Base-by-base conservation (phyloP, 78 protist genomes). In the Dictyostelium intermedium region DNA sequence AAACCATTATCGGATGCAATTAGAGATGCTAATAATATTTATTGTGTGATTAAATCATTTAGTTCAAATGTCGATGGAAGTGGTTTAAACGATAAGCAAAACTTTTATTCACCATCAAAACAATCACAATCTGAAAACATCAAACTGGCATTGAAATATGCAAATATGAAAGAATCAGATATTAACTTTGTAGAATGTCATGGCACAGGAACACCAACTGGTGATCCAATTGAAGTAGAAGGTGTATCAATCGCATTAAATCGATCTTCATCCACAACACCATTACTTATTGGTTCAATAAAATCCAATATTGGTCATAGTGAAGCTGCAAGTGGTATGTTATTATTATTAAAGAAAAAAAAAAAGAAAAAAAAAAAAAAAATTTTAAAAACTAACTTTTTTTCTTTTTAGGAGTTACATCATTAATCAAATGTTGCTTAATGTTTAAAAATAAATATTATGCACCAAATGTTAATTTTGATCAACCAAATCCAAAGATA, bases 1-100 rank as follows among this genome's bases (percentile, higher is more conserved):
- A 50, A 91, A 8, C 32, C 39, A 25, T 41, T 92, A 18, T 39
- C 27, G 5, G 16, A 27, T 0, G 96, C 96, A 9, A 50, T 60
- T 20, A 27, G 41, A 32, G 86, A 77, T 63, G 92, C 84, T 30
- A 82, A 95, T 56, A 37, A 80, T n/a, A 92, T 97, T 5, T 84
- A 95, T 63, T 69, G 97, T 27, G 81, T 56, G 5, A 32, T 97
- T 11, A 47, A n/a, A 43, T 92, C 96, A 8, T n/a, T 60, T 5
- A 82, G 78, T 34, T n/a, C 76, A 16, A 97, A 92, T 66, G 84
- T 35, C 9, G 97, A 97, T 91, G 99, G 98, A 4, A 45, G 53
- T 14, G 97, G 66, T 20, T 56, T 56, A 56, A 16, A 11, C 23
- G 35, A 85, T 8, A 85, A 85, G 35, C 10, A 27, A 20, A 74